These are phyloP conservation scores for Triangularia setosa DNA, from an alignment of 2,329 filamentous ascomycete genomes.

Conservation along the genomic window DNA sequence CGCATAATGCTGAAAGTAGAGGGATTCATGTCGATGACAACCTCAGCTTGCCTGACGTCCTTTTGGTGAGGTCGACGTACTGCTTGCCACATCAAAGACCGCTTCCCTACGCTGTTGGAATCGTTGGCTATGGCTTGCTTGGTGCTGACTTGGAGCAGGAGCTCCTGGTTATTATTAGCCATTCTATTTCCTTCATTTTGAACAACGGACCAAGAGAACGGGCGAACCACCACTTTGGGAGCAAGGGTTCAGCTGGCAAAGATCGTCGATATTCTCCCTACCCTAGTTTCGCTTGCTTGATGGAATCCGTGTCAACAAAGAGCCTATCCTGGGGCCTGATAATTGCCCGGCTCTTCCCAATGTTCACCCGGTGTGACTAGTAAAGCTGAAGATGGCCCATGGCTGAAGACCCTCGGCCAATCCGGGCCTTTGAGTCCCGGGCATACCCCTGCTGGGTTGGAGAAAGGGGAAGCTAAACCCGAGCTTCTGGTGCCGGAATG, in stretches of 20 bases:
- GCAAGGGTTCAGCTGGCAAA: not conserved
- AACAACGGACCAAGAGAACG: not conserved
- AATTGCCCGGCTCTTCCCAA: not conserved
- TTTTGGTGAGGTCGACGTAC: not conserved
- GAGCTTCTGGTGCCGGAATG: conserved; percentile 4
- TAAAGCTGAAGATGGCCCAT: not conserved
- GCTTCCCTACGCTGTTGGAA: not conserved
- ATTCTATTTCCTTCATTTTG: not conserved
- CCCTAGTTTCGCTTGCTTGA: not conserved
- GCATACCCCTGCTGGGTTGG: not conserved
- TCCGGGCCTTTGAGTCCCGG: not conserved
- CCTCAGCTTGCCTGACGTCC: not conserved
- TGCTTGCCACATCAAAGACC: not conserved
- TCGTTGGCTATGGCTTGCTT: not conserved
- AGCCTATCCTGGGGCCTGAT: not conserved
- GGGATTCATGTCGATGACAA: not conserved
- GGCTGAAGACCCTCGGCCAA: not conserved
- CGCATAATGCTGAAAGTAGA: not conserved
- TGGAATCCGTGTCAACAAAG: not conserved
- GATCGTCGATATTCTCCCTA: not conserved
- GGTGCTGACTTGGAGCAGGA: not conserved
- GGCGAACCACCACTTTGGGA: not conserved
- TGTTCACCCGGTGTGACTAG: not conserved
- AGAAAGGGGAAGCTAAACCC: conserved; percentile 4
- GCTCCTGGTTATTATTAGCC: conserved; percentile 1